Conservation (phyloP, 179 eudicot species). For the Spergularia azorica region DNA sequence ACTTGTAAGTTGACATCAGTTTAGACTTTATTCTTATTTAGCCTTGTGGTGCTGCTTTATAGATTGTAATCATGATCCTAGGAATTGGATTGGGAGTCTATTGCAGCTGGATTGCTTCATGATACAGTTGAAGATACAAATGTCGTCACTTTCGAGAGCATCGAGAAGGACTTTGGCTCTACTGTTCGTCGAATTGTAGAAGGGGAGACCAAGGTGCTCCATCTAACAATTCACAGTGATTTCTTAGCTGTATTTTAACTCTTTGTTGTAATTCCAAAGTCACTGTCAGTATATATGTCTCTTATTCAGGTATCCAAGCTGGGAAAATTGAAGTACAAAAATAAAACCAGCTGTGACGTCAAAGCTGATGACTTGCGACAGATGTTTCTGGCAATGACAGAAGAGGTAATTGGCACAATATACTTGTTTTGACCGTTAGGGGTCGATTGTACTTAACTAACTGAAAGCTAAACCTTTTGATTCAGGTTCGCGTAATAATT, state of each 20-base stretch:
- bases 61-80: constrained; percentile 33
- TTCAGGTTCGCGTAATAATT: constrained; percentile 95
- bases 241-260: constrained; percentile 10
- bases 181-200: constrained; percentile 94
- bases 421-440: neutral
- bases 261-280: neutral
- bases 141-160: constrained; percentile 81
- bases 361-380: constrained; percentile 96
- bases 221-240: constrained; percentile 11
- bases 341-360: constrained; percentile 82
- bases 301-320: constrained; percentile 82
- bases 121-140: constrained; percentile 98
- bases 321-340: constrained; percentile 86
- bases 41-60: constrained; percentile 7
- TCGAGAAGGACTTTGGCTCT: constrained; percentile 83
- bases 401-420: constrained; percentile 56
- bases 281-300: neutral
- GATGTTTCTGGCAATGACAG: constrained; percentile 98
- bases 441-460: neutral
- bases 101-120: constrained; percentile 96
- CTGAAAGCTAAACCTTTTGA: constrained; percentile 19
- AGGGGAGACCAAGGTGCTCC: constrained; percentile 94
- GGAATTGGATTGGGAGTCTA: constrained; percentile 99
- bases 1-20: constrained; percentile 61
- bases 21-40: neutral